Evolutionary conservation across 2,329 filamentous ascomycete genomes (phyloP), one percentile per base, ranked within the genome.

Genomic region (Diaporthe vaccinii): DNA sequence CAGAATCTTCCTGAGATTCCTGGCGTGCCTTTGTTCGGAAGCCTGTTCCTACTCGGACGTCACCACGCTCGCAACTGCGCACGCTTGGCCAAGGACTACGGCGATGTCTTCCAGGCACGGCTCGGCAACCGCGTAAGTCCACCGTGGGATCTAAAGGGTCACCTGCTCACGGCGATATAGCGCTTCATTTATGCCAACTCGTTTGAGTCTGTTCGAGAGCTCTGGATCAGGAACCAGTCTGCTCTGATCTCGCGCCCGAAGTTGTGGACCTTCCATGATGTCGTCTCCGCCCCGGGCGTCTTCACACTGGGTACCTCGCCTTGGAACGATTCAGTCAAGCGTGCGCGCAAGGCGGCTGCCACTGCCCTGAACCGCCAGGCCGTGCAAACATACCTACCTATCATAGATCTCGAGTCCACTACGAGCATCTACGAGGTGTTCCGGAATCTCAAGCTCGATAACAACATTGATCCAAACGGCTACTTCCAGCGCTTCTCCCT

Each of bases 251-350:
- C 57, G 10, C 57, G 57, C 57, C 57, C 57, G 34, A 59, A 39
- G 57, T 1, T 8, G 0, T 59, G 57, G 57, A 59, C 57, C 2
- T 59, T 59, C 14, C 57, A 59, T 59, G 14, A 25, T 39, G 34
- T 59, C 57, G 34, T 59, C 57, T 59, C 57, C 2, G 31, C 31
- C 57, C 57, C 20, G 10, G 34, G 57, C 22, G 22, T 59, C 20
- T 59, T 59, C 57, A 59, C 57, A 59, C 20, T 59, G 17, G 57
- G 57, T 34, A 59, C 57, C 31, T 59, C 57, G 57, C 57, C 57
- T 14, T 59, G 57, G 57, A 59, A 17, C 3, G 57, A 59, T 8
- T 59, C 57, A 59, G 57, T 59, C 31, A 59, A 59, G 34, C 34
- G 57, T 25, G 57, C 31, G 12, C 57, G 57, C 34, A 59, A 59